Percentiles rank a stretch among this genome's conserved stretches.
Evolutionary conservation across 192 early-diverging fungal genomes (phyloP).

Genomic region (Piromyces finnis): DNA sequence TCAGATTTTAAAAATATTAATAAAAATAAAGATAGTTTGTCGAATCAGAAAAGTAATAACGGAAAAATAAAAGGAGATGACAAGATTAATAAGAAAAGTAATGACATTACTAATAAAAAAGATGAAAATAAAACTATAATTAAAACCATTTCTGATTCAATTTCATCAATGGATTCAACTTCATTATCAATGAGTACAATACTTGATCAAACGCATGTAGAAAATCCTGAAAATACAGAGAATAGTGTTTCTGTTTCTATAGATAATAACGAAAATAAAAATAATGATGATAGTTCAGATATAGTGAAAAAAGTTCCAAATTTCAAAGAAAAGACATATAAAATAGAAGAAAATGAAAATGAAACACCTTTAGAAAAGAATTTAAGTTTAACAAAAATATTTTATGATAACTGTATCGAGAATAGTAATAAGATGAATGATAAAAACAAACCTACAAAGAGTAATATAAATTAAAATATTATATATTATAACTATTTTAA

Average conservation of each 20-base stretch:
- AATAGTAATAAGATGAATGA: neutral
- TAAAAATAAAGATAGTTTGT: neutral
- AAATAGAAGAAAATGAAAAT: neutral
- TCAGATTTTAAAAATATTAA: neutral
- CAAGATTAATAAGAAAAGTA: neutral
- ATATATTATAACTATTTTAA: neutral
- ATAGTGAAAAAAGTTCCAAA: neutral
- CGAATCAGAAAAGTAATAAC: neutral
- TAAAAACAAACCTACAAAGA: neutral
- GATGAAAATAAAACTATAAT: neutral
- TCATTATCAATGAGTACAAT: neutral
- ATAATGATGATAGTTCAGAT: neutral
- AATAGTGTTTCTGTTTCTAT: neutral
- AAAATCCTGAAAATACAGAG: neutral
- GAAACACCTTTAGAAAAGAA: neutral
- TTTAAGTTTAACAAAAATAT: neutral
- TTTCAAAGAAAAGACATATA: neutral
- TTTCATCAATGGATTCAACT: neutral
- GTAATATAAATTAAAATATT: neutral
- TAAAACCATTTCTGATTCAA: neutral
- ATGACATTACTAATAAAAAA: neutral
- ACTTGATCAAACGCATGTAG: neutral
- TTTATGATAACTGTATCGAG: neutral
- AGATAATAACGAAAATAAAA: neutral
- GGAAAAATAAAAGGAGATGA: no score